These are phyloP conservation scores for Podospora pseudocomata DNA, from an alignment of 495 filamentous ascomycete genomes.

Conservation along the genomic window DNA sequence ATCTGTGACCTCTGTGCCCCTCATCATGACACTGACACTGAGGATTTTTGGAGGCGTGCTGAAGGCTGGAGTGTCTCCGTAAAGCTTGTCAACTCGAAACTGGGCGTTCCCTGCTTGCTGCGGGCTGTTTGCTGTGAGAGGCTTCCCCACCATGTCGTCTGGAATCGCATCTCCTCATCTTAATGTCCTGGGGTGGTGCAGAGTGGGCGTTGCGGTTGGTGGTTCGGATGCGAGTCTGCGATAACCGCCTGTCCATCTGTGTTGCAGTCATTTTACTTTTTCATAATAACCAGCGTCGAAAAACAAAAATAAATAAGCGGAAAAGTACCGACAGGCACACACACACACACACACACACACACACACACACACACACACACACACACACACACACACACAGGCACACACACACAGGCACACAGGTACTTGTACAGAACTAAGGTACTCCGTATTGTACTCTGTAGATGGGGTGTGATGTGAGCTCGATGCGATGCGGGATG, in stretches of 20 bases:
- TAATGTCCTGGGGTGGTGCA: conserved; percentile 3
- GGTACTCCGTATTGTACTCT: background rate
- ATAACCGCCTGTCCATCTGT: background rate
- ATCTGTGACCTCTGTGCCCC: background rate
- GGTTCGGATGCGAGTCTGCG: background rate
- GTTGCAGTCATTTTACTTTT: conserved; percentile 5
- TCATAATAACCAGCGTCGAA: background rate
- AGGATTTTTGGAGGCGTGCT: background rate
- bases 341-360: too few species aligned
- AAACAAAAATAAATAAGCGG: background rate
- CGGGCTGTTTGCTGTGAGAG: background rate
- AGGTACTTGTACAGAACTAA: background rate
- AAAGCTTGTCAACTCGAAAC: background rate
- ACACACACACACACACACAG: background rate
- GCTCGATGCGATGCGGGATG: background rate
- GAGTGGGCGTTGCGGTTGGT: background rate
- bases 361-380: background rate
- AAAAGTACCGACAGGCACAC: conserved; percentile 2
- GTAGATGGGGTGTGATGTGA: background rate
- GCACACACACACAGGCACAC: background rate
- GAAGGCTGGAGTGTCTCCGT: background rate
- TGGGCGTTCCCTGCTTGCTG: background rate
- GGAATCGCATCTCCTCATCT: conserved; percentile 2
- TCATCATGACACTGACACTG: background rate
- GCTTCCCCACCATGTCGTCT: conserved; percentile 1